Base-by-base conservation (phyloP, 2,329 filamentous ascomycete species). In the Ophiostoma australiae region DNA sequence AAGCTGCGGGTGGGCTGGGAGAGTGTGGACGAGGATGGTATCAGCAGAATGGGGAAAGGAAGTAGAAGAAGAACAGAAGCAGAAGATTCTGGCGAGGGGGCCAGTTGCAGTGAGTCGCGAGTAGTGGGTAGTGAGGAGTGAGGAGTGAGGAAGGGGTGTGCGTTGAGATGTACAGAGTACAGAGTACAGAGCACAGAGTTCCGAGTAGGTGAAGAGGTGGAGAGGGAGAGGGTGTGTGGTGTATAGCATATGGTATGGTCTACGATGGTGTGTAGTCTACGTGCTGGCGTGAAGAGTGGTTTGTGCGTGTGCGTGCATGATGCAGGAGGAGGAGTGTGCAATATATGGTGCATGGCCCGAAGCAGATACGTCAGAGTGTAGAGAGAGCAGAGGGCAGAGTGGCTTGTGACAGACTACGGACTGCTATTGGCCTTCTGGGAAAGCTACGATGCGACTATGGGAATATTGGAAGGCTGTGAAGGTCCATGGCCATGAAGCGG, bases 381-480 rank as follows among this genome's bases (percentile, higher is more conserved):
- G 7, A 58, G 8, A 27, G n/a, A 5, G 8, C 8, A 55, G 8
- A 27, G 52, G 27, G 23, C 20, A 48, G 44, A 11, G 52, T 58
- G 23, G n/a, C 52, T 58, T 58, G 52, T 58, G 52, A 58, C 23
- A 15, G 52, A 58, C n/a, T 23, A 27, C 52, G 11, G 52, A n/a
- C 10, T 48, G 44, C 44, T 48, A 48, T 58, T 58, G 52, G 52
- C 6, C 15, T 58, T 58, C 27, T 31, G 27, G 27, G 27, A 27
- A 31, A 10, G 44, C 20, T 48, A 6, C 6, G 44, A 48, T 48
- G 44, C 17, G 17, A 20, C 5, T 48, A n/a, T n/a, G 17, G 44
- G 52, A 58, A 58, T 31, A 58, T 58, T 58, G 52, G 52, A 58
- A 58, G 52, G 52, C 52, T 58, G 52, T 58, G 52, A 58, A n/a